Conservation (phyloP, 495 filamentous ascomycete genomes). For the Parachaetomium inaequale region DNA sequence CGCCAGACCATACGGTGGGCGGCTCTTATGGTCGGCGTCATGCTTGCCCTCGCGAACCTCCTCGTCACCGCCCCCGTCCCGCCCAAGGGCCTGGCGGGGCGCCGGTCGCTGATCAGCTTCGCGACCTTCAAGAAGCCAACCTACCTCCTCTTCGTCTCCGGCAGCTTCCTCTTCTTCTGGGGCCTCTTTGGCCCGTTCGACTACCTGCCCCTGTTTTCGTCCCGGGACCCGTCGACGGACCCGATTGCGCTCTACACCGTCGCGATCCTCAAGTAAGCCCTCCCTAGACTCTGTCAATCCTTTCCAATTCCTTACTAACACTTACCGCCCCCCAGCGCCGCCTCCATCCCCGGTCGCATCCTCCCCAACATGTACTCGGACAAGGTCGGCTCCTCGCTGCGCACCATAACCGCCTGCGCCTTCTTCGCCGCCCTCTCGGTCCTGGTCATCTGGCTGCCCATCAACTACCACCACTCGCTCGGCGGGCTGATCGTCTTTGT, state of each 20-base stretch:
- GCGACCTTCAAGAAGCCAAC: slow-evolving; percentile 5
- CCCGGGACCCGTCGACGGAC: background rate
- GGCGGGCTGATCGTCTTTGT: background rate
- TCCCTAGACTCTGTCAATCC: background rate
- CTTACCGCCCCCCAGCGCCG: background rate
- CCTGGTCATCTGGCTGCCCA: background rate
- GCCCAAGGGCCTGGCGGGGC: slow-evolving; percentile 1
- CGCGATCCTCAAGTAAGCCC: background rate
- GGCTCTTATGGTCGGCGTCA: slow-evolving; percentile 2
- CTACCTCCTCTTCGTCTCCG: slow-evolving; percentile 1
- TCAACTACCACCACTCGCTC: background rate
- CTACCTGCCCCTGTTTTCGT: slow-evolving; percentile 4
- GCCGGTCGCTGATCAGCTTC: background rate
- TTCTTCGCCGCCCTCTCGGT: background rate
- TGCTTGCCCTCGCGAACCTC: slow-evolving; percentile 6
- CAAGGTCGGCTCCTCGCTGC: background rate
- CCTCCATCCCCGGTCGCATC: background rate
- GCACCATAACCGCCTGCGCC: background rate
- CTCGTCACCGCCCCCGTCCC: background rate
- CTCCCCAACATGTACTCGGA: slow-evolving; percentile 3
- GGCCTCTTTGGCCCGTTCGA: slow-evolving; percentile 3
- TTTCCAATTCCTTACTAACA: background rate
- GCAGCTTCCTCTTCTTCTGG: slow-evolving; percentile 9
- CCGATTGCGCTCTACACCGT: background rate
- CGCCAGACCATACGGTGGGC: background rate